phyloP scores from a whole-genome alignment of 805 yeast species.

The Saccharomyces kudriavzevii region DNA sequence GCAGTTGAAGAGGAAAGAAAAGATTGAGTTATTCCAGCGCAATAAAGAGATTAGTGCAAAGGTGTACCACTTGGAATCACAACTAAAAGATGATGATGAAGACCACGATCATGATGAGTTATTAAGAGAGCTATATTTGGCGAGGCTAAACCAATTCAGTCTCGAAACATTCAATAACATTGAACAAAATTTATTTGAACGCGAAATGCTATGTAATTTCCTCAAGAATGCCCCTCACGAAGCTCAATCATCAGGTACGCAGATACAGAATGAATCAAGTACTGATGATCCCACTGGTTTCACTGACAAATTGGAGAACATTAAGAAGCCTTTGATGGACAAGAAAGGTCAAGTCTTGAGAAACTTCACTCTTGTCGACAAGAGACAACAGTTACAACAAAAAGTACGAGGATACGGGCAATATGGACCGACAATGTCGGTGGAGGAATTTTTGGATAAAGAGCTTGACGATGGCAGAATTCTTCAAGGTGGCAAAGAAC shows the following conservation, averaged over 20 bases:
- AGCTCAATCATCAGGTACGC: conserved; percentile 5
- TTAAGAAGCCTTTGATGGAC: conserved; percentile 47
- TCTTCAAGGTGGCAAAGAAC: conserved; percentile 39
- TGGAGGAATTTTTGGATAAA: conserved; percentile 82
- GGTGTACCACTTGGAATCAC: conserved; percentile 34
- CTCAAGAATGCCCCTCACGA: conserved; percentile 19
- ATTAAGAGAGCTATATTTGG: conserved; percentile 46
- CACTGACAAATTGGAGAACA: conserved; percentile 55
- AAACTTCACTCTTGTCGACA: conserved; percentile 71
- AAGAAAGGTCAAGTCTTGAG: conserved; percentile 70
- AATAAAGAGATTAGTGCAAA: conserved; percentile 47
- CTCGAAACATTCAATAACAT: conserved; percentile 47
- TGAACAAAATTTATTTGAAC: conserved; percentile 57
- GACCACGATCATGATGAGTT: conserved; percentile 62
- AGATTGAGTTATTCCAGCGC: conserved; percentile 57
- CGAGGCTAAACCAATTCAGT: conserved; percentile 46
- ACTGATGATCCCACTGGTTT: conserved; percentile 39
- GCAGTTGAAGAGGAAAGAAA: conserved; percentile 52
- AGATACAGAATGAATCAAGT: conserved; percentile 8
- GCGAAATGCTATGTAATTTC: conserved; percentile 48
- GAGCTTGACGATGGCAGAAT: conserved; percentile 83
- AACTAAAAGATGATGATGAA: conserved; percentile 27
- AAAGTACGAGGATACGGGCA: conserved; percentile 90
- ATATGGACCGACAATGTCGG: conserved; percentile 84
- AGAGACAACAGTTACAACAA: conserved; percentile 46